Evolutionary conservation across 768 basidiomycete species (phyloP).

Genomic region (Mycena filopes): DNA sequence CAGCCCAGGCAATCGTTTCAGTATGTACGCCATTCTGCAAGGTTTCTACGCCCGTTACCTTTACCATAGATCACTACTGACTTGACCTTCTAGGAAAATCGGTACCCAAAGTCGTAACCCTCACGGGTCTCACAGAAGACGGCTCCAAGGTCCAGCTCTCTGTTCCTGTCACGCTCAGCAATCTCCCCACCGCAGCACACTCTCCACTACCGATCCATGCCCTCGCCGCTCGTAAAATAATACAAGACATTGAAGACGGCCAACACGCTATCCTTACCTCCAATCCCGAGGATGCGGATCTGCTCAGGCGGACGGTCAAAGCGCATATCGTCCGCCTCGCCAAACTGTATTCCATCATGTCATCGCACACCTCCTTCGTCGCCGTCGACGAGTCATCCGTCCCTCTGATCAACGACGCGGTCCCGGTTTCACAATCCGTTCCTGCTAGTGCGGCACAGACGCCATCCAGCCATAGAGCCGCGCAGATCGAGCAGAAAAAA

Average conservation of each 20-base stretch:
- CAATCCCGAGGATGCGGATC: slow-evolving; percentile 12
- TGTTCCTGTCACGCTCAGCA: slow-evolving; percentile 28
- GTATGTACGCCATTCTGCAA: slow-evolving; percentile 31
- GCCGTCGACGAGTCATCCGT: slow-evolving; percentile 28
- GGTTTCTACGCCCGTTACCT: slow-evolving; percentile 5
- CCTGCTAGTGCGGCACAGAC: no score
- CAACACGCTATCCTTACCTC: slow-evolving; percentile 11
- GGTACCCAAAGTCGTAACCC: slow-evolving; percentile 24
- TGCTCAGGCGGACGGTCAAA: slow-evolving; percentile 18
- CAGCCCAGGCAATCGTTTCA: slow-evolving; percentile 24
- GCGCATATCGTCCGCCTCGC: slow-evolving; percentile 31
- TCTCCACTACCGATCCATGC: slow-evolving; percentile 28
- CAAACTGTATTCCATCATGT: slow-evolving; percentile 31
- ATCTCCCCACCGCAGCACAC: slow-evolving; percentile 22
- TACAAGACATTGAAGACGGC: slow-evolving; percentile 33
- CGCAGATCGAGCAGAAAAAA: no score
- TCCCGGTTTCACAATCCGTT: no score
- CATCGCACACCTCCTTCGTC: slow-evolving; percentile 33
- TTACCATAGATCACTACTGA: background rate
- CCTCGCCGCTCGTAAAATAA: slow-evolving; percentile 30
- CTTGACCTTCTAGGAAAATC: slow-evolving; percentile 6
- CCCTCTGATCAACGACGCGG: no score
- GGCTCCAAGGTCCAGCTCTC: slow-evolving; percentile 26
- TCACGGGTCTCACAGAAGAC: slow-evolving; percentile 17
- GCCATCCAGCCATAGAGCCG: no score